A percentile compares a stretch with the other conserved stretches of the same genome.
Evolutionary conservation across 202 grass and related monocot genomes (phyloP).

Genomic region (Saccharum hybrid): DNA sequence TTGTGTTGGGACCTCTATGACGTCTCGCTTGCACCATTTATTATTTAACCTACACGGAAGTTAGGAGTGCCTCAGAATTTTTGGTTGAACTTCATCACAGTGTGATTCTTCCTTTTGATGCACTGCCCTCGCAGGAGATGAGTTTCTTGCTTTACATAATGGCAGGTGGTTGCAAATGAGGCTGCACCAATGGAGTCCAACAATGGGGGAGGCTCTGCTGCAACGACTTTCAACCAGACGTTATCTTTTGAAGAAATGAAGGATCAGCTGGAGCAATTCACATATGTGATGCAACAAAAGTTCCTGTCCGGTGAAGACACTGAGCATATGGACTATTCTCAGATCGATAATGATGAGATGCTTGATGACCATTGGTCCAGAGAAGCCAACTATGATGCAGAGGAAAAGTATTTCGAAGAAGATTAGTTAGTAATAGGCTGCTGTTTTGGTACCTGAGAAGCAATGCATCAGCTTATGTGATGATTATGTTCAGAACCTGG

Average conservation of each 20-base stretch:
- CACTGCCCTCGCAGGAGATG: neutral
- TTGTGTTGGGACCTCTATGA: neutral
- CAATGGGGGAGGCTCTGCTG: neutral
- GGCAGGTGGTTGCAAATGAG: constrained; percentile 36
- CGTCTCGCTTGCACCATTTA: neutral
- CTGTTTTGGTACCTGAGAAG: neutral
- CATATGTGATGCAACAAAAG: constrained; percentile 88
- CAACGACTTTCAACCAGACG: constrained; percentile 40
- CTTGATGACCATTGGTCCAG: constrained; percentile 84
- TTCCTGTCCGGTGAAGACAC: constrained; percentile 77
- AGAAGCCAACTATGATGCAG: constrained; percentile 83
- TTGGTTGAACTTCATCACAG: neutral
- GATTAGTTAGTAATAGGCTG: constrained; percentile 47
- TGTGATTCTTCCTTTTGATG: neutral
- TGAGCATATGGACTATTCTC: constrained; percentile 69
- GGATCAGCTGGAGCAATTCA: constrained; percentile 86
- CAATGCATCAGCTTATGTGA: neutral
- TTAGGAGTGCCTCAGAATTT: neutral
- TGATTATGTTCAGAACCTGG: constrained; percentile 10
- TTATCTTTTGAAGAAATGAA: constrained; percentile 76
- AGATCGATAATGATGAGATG: constrained; percentile 82
- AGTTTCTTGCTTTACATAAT: constrained; percentile 1
- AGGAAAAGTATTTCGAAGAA: constrained; percentile 87
- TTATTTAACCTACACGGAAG: neutral
- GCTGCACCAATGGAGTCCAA: neutral